A percentile compares a stretch with the other conserved stretches of the same genome.
These are phyloP conservation scores for Knoxia roxburghii DNA, from an alignment of 257 asterid species.

Conservation along the genomic window DNA sequence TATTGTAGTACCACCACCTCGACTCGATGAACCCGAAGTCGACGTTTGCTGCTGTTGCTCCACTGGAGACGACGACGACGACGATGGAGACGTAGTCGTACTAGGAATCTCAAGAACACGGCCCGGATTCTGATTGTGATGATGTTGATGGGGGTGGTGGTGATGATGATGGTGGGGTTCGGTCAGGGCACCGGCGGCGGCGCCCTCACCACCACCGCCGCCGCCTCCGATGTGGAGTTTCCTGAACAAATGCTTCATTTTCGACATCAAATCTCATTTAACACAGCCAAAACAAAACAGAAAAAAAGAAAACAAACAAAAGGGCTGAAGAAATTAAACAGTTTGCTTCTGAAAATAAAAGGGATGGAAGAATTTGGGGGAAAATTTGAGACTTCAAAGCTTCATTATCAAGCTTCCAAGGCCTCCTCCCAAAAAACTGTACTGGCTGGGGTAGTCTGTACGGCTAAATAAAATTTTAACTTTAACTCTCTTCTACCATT, in stretches of 20 bases:
- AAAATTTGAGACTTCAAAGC: neutral
- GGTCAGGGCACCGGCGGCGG: constrained; percentile 33
- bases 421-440: constrained; percentile 1
- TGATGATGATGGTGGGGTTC: constrained; percentile 20
- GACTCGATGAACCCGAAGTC: constrained; percentile 9
- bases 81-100: constrained; percentile 1
- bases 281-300: constrained; percentile 5
- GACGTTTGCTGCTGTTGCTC: constrained; percentile 20
- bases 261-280: constrained; percentile 81
- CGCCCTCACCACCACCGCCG: constrained; percentile 18
- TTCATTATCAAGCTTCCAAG: neutral
- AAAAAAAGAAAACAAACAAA: neutral
- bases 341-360: neutral
- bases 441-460: neutral
- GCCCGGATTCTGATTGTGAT: constrained; percentile 7
- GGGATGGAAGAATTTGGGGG: neutral
- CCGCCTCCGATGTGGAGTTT: constrained; percentile 83
- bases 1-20: neutral
- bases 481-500: neutral
- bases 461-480: constrained; percentile 1
- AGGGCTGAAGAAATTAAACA: neutral
- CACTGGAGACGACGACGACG: constrained; percentile 3
- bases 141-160: constrained; percentile 16
- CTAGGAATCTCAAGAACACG: neutral
- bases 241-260: constrained; percentile 87